phyloP scores from a whole-genome alignment of 73 alveolate species.

The Paramecium octaurelia region DNA sequence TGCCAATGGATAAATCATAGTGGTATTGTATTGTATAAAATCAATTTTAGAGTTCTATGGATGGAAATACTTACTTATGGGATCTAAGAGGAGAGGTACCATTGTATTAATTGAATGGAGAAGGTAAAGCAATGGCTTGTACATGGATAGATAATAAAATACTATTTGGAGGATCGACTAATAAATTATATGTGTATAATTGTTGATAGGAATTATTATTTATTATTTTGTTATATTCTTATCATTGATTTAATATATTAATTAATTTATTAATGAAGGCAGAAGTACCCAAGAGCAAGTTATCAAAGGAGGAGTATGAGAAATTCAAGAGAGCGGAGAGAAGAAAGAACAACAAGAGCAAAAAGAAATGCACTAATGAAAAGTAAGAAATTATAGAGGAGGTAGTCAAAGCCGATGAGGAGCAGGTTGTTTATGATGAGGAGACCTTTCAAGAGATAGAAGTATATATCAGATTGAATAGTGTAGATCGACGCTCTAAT shows the following conservation, averaged over 20 bases:
- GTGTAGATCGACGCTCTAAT: constrained; percentile 10
- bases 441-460: not conserved
- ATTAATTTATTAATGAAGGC: not conserved
- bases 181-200: constrained; percentile 12
- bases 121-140: not conserved
- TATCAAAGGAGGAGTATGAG: not conserved
- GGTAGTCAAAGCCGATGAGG: not conserved
- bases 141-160: not conserved
- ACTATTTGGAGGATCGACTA: constrained; percentile 38
- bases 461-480: not conserved
- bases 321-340: not conserved
- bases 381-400: not conserved
- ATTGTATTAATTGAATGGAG: not conserved
- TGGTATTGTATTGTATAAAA: not conserved
- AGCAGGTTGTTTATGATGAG: not conserved
- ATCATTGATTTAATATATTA: not conserved
- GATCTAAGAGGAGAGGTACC: constrained; percentile 39
- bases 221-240: not conserved
- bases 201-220: not conserved
- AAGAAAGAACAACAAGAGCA: not conserved
- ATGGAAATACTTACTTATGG: constrained; percentile 26
- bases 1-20: not conserved
- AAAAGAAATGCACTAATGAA: not conserved
- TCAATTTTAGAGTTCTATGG: not conserved
- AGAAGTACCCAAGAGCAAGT: not conserved